Evolutionary conservation across 2,329 filamentous ascomycete genomes (phyloP).

Genomic region (Hyphodiscus sp.): DNA sequence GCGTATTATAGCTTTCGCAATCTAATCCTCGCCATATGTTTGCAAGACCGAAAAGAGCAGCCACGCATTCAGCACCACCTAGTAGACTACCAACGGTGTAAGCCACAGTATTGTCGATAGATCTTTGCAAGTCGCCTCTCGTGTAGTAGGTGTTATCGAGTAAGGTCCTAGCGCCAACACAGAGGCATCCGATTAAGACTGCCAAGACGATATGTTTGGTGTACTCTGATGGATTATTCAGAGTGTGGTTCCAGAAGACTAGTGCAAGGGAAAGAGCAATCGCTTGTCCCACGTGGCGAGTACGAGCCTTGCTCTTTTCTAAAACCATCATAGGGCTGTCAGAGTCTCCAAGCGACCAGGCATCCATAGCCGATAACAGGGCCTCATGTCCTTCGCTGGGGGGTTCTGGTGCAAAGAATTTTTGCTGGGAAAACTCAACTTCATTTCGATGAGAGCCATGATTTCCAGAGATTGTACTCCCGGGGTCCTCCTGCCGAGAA

Average conservation of each 20-base stretch:
- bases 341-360: constrained; percentile 13
- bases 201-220: constrained; percentile 7
- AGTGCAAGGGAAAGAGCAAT: constrained; percentile 9
- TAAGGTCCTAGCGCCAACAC: constrained; percentile 9
- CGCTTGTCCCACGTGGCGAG: constrained; percentile 5
- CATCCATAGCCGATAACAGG: constrained; percentile 16
- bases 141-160: constrained; percentile 10
- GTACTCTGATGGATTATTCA: constrained; percentile 4
- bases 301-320: neutral
- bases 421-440: constrained; percentile 44
- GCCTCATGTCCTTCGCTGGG: constrained; percentile 12
- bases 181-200: constrained; percentile 8
- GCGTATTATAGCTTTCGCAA: constrained; percentile 2
- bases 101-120: neutral
- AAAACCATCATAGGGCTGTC: constrained; percentile 1
- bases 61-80: constrained; percentile 4
- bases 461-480: neutral
- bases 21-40: constrained; percentile 5
- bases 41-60: constrained; percentile 4
- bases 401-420: constrained; percentile 14
- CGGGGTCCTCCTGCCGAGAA: neutral
- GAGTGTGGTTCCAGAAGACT: constrained; percentile 12
- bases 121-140: neutral
- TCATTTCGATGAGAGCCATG: constrained; percentile 3
- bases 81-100: constrained; percentile 3